phyloP scores from a whole-genome alignment of 768 basidiomycete genomes.

The Tricholoma sp. region DNA sequence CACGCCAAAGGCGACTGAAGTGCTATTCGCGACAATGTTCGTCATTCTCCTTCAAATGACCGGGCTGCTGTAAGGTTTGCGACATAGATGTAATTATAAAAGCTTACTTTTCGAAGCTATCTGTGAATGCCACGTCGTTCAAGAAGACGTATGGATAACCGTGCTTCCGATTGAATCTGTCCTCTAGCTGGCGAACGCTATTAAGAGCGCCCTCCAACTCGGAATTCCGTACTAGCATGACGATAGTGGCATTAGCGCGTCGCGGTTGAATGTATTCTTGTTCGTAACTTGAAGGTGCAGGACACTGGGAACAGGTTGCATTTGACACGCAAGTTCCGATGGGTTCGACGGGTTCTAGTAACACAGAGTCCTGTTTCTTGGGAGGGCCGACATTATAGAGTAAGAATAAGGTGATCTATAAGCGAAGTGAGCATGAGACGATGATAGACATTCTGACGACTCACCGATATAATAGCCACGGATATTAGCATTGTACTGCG shows the following conservation, averaged over 20 bases:
- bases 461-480: neutral
- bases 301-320: neutral
- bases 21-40: neutral
- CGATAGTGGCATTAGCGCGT: slow-evolving; percentile 2
- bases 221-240: slow-evolving; percentile 45
- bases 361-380: neutral
- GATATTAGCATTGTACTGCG: no score
- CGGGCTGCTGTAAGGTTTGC: neutral
- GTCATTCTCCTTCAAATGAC: neutral
- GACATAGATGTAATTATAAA: neutral
- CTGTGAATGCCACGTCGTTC: slow-evolving; percentile 78
- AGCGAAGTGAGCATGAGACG: neutral
- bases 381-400: neutral
- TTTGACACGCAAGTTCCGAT: neutral
- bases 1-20: slow-evolving; percentile 45
- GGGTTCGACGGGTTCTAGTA: neutral
- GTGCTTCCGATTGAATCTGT: slow-evolving; percentile 73
- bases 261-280: neutral
- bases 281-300: neutral
- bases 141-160: slow-evolving; percentile 87
- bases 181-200: slow-evolving; percentile 73
- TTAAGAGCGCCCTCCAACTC: slow-evolving; percentile 55
- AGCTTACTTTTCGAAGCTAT: slow-evolving; percentile 63
- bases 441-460: neutral
- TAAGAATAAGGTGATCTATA: neutral